These are phyloP conservation scores for Melampsora abietis-canadensis DNA, from an alignment of 1,284 basidiomycete genomes.

Conservation along the genomic window DNA sequence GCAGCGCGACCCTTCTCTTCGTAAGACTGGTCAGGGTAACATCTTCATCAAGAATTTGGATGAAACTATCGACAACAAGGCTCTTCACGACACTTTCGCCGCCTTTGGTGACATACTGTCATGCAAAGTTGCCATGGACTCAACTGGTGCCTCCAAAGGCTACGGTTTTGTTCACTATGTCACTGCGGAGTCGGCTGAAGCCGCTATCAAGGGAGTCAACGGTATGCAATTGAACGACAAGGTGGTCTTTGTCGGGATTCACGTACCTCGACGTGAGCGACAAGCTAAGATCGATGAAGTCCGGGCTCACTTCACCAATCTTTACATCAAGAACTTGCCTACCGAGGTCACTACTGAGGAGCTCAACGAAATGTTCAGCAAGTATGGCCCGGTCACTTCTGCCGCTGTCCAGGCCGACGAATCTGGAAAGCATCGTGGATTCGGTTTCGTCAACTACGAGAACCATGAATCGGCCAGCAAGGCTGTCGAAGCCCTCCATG, in stretches of 20 bases:
- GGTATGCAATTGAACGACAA: slow-evolving; percentile 99
- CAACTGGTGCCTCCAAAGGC: slow-evolving; percentile 80
- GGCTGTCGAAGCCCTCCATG: slow-evolving; percentile 87
- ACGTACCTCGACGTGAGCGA: slow-evolving; percentile 83
- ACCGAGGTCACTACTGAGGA: slow-evolving; percentile 78
- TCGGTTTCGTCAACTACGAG: slow-evolving; percentile 97
- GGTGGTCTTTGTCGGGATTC: slow-evolving; percentile 97
- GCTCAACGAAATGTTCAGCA: slow-evolving; percentile 76
- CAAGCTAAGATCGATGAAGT: slow-evolving; percentile 98
- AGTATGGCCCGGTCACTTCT: slow-evolving; percentile 84
- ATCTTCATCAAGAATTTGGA: slow-evolving; percentile 99
- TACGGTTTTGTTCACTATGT: slow-evolving; percentile 99
- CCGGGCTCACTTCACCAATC: slow-evolving; percentile 93
- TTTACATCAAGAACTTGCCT: slow-evolving; percentile 97
- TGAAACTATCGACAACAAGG: slow-evolving; percentile 98
- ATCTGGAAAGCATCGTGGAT: slow-evolving; percentile 83
- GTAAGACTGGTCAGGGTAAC: slow-evolving; percentile 99
- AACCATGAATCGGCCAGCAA: slow-evolving; percentile 84
- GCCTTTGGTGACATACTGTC: slow-evolving; percentile 98
- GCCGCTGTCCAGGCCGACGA: slow-evolving; percentile 77
- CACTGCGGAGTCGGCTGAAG: slow-evolving; percentile 91
- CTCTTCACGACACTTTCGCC: slow-evolving; percentile 98
- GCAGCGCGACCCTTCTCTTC: slow-evolving; percentile 96
- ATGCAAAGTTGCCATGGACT: slow-evolving; percentile 97
- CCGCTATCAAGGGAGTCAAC: slow-evolving; percentile 96